A percentile compares a stretch with the other conserved stretches of the same genome.
Evolutionary conservation across 441 rosid genomes (phyloP).

Genomic region (Aquilaria agallochum): DNA sequence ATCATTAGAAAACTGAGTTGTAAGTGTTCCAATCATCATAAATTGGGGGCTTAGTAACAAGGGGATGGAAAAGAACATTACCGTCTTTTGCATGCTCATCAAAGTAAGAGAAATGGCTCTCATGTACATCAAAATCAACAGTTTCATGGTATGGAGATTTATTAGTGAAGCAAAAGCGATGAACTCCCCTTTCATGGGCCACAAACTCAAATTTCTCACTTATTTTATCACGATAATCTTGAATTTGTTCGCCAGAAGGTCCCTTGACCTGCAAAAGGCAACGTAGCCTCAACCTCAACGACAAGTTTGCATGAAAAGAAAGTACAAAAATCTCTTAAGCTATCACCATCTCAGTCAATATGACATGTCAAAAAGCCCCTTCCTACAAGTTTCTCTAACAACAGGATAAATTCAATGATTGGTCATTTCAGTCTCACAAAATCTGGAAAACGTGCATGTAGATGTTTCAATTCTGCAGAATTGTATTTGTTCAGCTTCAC

Average conservation of each 20-base stretch:
- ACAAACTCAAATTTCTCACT: slow-evolving; percentile 66
- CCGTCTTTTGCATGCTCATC: slow-evolving; percentile 79
- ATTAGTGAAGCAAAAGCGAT: slow-evolving; percentile 66
- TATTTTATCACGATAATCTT: slow-evolving; percentile 54
- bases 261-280: slow-evolving; percentile 52
- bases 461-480: too few species aligned
- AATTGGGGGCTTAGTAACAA: background rate
- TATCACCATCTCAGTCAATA: too few species aligned
- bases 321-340: background rate
- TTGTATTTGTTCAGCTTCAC: too few species aligned
- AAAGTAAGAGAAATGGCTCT: slow-evolving; percentile 51
- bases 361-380: too few species aligned
- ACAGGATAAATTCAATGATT: too few species aligned
- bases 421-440: too few species aligned
- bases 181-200: slow-evolving; percentile 56
- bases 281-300: slow-evolving; percentile 13
- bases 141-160: slow-evolving; percentile 75
- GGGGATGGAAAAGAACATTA: slow-evolving; percentile 10
- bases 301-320: background rate
- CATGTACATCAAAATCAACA: slow-evolving; percentile 63
- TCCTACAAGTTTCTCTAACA: too few species aligned
- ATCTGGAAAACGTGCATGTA: too few species aligned
- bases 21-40: background rate
- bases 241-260: slow-evolving; percentile 55
- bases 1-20: slow-evolving; percentile 10